Evolutionary conservation across 2,329 filamentous ascomycete species (phyloP), one percentile per base, ranked within the genome.

Genomic region (Huntiella bhutanensis): DNA sequence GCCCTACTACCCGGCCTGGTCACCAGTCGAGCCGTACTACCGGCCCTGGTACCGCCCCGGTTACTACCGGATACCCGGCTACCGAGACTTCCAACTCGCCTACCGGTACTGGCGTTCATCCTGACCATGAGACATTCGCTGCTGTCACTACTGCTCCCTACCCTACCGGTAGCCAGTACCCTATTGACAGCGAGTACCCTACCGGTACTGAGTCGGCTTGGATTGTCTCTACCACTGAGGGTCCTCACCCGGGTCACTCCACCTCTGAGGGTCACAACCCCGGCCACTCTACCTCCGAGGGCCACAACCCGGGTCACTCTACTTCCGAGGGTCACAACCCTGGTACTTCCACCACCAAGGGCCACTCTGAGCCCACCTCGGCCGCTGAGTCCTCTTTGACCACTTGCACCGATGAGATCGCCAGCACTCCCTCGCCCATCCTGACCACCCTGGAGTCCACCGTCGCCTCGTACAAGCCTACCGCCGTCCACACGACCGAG

Each of bases 341-440:
- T 17, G 44, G 44, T 11, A 15, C 33, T 32, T 35, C 46, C 13
- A 41, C 39, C 17, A 47, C 32, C 33, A 36, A 32, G 16, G 19
- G 34, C 16, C 15, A 37, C 41, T 35, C 13, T 11, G 15, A 10
- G 17, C 15, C 41, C 17, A 33, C 15, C 35, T 39, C 16, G 16
- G 41, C 42, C 12, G 37, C 13, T 17, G 32, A 41, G 13, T 33
- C 37, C 33, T 15, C 41, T 33, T 28, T 17, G 22, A 16, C 41
- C 36, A 33, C 16, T n/a, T 46, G 36, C 36, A 17, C 33, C 15
- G 35, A 28, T 32, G 34, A 10, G 5, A n/a, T 33, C 16, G 15
- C 45, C 39, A 38, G 37, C 13, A 49, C 47, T 12, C 43, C 47
- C 10, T 49, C 43, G 19, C 47, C 43, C 15, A 32, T 49, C 12